A percentile compares a stretch with the other conserved stretches of the same genome.
These are phyloP conservation scores for Alternaria longipes DNA, from an alignment of 2,329 filamentous ascomycete species.

Conservation along the genomic window DNA sequence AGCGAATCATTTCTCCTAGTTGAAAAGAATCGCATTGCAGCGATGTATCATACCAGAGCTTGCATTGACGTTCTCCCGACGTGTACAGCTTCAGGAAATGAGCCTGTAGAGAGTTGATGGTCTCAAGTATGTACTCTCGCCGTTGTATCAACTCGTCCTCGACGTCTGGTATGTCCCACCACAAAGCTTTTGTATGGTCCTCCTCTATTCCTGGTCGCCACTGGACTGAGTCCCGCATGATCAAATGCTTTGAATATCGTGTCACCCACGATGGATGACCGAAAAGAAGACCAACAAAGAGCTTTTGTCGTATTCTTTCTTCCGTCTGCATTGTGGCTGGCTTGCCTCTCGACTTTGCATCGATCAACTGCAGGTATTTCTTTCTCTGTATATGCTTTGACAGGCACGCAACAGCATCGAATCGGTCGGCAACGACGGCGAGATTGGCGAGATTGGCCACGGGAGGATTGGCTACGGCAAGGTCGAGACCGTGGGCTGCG, in stretches of 20 bases:
- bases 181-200: slow-evolving; percentile 60
- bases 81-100: slow-evolving; percentile 75
- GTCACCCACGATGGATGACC: slow-evolving; percentile 69
- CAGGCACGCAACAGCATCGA: slow-evolving; percentile 69
- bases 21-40: slow-evolving; percentile 79
- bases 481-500: slow-evolving; percentile 68
- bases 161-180: slow-evolving; percentile 77
- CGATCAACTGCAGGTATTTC: slow-evolving; percentile 54
- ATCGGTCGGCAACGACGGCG: slow-evolving; percentile 76
- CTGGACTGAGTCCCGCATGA: slow-evolving; percentile 69
- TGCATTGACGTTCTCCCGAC: slow-evolving; percentile 73
- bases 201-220: slow-evolving; percentile 59
- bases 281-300: slow-evolving; percentile 72
- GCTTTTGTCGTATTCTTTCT: slow-evolving; percentile 73
- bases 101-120: slow-evolving; percentile 72
- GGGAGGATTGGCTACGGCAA: slow-evolving; percentile 55
- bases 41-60: slow-evolving; percentile 77
- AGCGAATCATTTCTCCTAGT: slow-evolving; percentile 79
- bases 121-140: slow-evolving; percentile 72
- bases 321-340: slow-evolving; percentile 60
- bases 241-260: slow-evolving; percentile 70
- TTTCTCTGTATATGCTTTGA: slow-evolving; percentile 62
- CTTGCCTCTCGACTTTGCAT: slow-evolving; percentile 57
- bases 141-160: slow-evolving; percentile 76
- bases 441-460: slow-evolving; percentile 73